Percentiles rank a stretch among this genome's conserved stretches.
phyloP scores from a whole-genome alignment of 2,329 filamentous ascomycete genomes.

The Ceratocystis harringtonii region DNA sequence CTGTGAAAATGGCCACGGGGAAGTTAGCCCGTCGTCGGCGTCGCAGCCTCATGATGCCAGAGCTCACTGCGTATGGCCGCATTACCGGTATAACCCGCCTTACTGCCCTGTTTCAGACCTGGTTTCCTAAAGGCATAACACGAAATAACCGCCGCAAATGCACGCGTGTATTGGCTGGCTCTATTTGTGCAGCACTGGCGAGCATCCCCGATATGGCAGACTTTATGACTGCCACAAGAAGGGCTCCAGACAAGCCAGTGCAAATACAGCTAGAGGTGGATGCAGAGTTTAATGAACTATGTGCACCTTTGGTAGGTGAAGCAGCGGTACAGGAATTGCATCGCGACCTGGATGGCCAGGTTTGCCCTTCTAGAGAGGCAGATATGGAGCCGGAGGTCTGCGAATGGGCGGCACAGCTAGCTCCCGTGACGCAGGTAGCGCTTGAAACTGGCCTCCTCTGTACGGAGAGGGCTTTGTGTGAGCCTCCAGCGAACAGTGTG shows the following conservation, averaged over 20 bases:
- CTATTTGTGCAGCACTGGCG: neutral
- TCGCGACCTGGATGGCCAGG: neutral
- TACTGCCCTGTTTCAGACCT: neutral
- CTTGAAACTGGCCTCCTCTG: neutral
- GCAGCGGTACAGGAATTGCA: neutral
- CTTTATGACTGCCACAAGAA: neutral
- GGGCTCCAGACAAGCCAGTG: neutral
- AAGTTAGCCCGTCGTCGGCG: neutral
- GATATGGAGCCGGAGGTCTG: neutral
- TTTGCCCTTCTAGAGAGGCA: neutral
- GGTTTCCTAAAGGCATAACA: neutral
- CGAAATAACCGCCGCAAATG: neutral
- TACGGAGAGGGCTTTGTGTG: neutral
- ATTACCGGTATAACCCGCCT: neutral
- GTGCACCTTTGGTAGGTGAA: neutral
- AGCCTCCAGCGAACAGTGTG: neutral
- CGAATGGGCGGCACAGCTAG: neutral
- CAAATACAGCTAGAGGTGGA: neutral
- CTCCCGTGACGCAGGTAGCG: neutral
- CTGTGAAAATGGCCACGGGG: neutral
- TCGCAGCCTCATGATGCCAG: neutral
- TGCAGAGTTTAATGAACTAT: neutral
- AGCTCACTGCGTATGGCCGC: neutral
- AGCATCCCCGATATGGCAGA: neutral
- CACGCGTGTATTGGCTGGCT: neutral